These are phyloP conservation scores for Rhodotorula sp. DNA, from an alignment of 1,284 basidiomycete species.

Conservation along the genomic window DNA sequence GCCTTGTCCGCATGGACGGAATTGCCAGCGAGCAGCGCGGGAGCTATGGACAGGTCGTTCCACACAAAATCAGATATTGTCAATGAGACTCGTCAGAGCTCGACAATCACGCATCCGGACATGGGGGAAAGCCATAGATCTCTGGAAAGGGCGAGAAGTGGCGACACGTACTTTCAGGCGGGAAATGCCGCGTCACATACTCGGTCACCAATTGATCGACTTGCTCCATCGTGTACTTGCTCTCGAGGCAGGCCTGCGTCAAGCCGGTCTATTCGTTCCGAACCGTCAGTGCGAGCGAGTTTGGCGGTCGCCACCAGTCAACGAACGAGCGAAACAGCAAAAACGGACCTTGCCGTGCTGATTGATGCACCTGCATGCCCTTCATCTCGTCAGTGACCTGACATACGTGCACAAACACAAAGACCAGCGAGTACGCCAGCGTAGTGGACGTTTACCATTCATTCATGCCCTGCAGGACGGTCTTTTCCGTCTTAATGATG, in stretches of 20 bases:
- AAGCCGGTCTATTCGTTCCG: constrained; percentile 36
- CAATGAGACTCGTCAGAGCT: too few species aligned
- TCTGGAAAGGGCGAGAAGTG: too few species aligned
- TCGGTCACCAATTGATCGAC: constrained; percentile 42
- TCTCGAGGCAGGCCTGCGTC: constrained; percentile 39
- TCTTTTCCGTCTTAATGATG: constrained; percentile 54
- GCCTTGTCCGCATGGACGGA: constrained; percentile 50
- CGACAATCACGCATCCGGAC: neutral
- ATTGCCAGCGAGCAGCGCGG: constrained; percentile 50
- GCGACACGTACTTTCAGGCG: constrained; percentile 3
- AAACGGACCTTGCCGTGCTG: constrained; percentile 40
- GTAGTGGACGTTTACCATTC: constrained; percentile 35
- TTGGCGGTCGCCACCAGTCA: too few species aligned
- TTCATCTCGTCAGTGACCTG: constrained; percentile 38
- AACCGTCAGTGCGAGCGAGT: too few species aligned
- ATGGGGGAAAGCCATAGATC: neutral
- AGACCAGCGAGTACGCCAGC: neutral
- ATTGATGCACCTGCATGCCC: constrained; percentile 39
- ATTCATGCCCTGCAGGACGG: constrained; percentile 51
- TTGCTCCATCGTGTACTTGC: constrained; percentile 30
- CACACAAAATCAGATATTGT: neutral
- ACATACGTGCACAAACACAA: constrained; percentile 20
- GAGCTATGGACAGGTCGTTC: neutral
- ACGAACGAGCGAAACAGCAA: too few species aligned
- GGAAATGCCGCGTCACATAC: constrained; percentile 48